Base-by-base conservation (phyloP, 306 rosid species). In the Vigna nakashimae region DNA sequence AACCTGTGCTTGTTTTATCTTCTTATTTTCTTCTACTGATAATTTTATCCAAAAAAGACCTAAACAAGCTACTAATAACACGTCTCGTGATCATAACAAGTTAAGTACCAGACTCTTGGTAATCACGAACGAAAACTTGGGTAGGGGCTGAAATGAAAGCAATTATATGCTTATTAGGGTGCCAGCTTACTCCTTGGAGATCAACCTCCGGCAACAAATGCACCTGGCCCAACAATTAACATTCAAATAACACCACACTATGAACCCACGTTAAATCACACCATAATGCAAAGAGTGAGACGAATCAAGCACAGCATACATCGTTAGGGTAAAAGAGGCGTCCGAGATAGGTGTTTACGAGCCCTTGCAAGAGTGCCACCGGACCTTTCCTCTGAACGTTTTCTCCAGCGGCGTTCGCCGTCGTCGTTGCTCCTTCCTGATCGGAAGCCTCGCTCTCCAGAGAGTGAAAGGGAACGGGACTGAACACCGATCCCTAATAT, bases 161-260 rank as follows among this genome's bases (percentile, higher is more conserved):
- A 55, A 94, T 20, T 49, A 90, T 86, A 86, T 90, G 97, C 87
- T 91, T 90, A 83, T 89, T 92, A 60, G 77, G 94, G 88, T 94
- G 98, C 98, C 98, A 94, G 85, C 97, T 89, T 32, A 92, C 87
- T 65, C 92, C 97, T 82, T 92, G 93, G 74, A 92, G 91, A 86
- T 87, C 88, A 82, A 88, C 90, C 89, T 91, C 93, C 1, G 90
- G 97, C 77, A 94, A 83, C 86, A 88, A 83, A 80, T 80, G 95
- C 75, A 90, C 92, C 98, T 94, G 49, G 2, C 49, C 79, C 2
- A 74, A n/a, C 22, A 68, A 22, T 45, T 12, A 51, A 69, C 18
- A 34, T 65, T 64, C 43, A 56, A 58, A 42, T 38, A 46, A 67
- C 52, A 68, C 46, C 13, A 34, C 30, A 63, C 13, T 4, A 65